Conservation (phyloP, 176 grass and related monocot genomes). For the Musa troglodytarum region DNA sequence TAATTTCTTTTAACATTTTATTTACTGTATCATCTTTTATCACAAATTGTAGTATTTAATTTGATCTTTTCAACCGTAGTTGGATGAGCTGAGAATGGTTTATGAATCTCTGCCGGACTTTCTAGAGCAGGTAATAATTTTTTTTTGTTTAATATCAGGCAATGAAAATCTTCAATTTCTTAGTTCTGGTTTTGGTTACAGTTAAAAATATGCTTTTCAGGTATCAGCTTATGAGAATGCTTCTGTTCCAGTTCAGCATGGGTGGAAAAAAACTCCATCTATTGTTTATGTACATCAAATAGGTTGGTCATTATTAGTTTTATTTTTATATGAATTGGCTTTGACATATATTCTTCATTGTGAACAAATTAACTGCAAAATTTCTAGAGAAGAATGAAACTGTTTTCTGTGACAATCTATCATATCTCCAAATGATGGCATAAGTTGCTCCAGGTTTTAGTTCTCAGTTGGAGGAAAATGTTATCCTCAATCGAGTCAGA, state of each 20-base stretch:
- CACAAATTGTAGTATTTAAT: constrained; percentile 6
- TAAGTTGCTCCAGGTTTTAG: too few species aligned
- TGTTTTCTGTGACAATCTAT: neutral
- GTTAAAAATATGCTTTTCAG: constrained; percentile 47
- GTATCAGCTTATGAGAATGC: constrained; percentile 72
- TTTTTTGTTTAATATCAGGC: constrained; percentile 15
- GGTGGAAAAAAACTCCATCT: constrained; percentile 57
- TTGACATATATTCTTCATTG: neutral
- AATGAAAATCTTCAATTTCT: constrained; percentile 8
- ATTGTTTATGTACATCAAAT: constrained; percentile 93
- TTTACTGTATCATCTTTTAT: neutral
- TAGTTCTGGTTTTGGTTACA: constrained; percentile 1
- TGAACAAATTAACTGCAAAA: neutral
- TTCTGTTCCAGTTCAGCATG: constrained; percentile 50
- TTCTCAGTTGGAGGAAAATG: too few species aligned
- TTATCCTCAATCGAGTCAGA: too few species aligned
- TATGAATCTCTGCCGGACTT: constrained; percentile 88
- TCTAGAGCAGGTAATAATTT: constrained; percentile 62
- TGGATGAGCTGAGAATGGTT: constrained; percentile 86
- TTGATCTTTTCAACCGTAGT: constrained; percentile 25
- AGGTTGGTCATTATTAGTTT: constrained; percentile 33
- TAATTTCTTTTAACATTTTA: too few species aligned
- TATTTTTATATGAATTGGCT: constrained; percentile 7
- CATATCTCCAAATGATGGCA: neutral
- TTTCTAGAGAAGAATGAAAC: neutral